Evolutionary conservation across 306 rosid genomes (phyloP).

Genomic region (Vigna reflexopilosa): DNA sequence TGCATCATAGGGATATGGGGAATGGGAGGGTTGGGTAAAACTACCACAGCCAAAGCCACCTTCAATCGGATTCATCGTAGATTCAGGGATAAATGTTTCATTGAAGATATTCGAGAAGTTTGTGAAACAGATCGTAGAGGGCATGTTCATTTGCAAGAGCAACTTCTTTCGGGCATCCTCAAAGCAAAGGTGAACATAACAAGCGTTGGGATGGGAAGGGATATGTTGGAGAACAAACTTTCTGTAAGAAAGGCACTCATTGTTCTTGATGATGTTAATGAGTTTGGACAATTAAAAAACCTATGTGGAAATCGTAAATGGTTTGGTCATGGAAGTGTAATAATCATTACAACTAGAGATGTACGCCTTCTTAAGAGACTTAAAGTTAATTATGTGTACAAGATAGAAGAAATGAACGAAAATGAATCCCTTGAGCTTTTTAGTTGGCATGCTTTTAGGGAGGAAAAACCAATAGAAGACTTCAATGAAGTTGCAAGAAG

Average conservation of each 20-base stretch:
- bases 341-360: slow-evolving; percentile 46
- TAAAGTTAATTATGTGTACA: neutral
- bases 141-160: neutral
- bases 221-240: neutral
- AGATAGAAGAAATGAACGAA: neutral
- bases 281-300: neutral
- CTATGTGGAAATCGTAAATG: slow-evolving; percentile 11
- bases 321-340: slow-evolving; percentile 44
- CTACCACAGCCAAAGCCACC: neutral
- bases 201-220: neutral
- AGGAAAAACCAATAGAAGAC: neutral
- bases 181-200: neutral
- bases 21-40: neutral
- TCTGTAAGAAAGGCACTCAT: neutral
- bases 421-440: slow-evolving; percentile 42
- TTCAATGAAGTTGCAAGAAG: neutral
- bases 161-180: neutral
- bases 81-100: neutral
- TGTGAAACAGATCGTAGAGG: neutral
- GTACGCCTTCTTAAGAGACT: neutral
- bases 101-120: neutral
- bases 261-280: slow-evolving; percentile 29
- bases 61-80: neutral
- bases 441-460: slow-evolving; percentile 38
- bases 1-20: neutral